These are phyloP conservation scores for Gossypium rotundifolium DNA, from an alignment of 345 rosid genomes.

Conservation along the genomic window DNA sequence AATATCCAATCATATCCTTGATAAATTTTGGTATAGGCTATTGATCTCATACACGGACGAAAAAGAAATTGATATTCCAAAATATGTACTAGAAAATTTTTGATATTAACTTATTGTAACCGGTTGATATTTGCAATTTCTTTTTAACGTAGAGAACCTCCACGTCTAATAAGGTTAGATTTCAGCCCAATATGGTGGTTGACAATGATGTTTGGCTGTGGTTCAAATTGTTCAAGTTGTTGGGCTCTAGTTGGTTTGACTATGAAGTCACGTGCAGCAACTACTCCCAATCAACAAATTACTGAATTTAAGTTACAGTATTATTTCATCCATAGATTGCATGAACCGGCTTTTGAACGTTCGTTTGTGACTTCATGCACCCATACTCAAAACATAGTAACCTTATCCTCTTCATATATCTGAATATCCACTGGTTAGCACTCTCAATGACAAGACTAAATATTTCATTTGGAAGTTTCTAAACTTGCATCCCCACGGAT, in stretches of 20 bases:
- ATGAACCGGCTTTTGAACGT: background rate
- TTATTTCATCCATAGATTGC: background rate
- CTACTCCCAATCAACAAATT: background rate
- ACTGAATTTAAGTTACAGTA: background rate
- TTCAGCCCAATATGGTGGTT: background rate
- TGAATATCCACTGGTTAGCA: background rate
- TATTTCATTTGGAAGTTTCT: background rate
- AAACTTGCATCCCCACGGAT: background rate
- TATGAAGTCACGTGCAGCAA: background rate
- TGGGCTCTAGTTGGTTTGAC: background rate
- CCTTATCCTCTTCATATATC: background rate
- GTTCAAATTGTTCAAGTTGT: background rate
- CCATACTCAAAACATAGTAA: background rate
- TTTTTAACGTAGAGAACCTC: too few relatives aligned
- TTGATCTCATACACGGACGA: too few relatives aligned
- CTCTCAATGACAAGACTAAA: background rate
- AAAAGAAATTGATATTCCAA: too few relatives aligned
- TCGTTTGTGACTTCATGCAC: background rate
- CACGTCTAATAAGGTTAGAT: too few relatives aligned
- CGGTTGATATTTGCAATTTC: too few relatives aligned
- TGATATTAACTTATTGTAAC: too few relatives aligned
- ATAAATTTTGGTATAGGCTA: too few relatives aligned
- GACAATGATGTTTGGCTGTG: background rate
- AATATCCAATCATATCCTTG: too few relatives aligned
- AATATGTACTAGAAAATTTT: too few relatives aligned